Conservation (phyloP, 441 rosid species). For the Bocquillonia castaneifolia region DNA sequence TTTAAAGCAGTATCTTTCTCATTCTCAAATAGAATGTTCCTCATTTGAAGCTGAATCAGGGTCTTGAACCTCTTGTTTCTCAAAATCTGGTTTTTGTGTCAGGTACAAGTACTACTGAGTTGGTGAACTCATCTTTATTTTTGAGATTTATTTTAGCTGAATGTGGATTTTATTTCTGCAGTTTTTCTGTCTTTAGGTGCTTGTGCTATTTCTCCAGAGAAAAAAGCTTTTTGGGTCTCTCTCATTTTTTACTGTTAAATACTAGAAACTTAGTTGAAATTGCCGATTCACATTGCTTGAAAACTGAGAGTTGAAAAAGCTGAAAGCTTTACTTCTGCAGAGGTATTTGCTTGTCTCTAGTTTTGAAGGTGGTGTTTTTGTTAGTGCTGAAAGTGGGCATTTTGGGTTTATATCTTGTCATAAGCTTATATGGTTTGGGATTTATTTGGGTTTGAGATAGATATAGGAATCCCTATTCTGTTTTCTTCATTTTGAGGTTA, state of each 20-base stretch:
- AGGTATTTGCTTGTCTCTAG: constrained; percentile 22
- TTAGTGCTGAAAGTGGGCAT: constrained; percentile 12
- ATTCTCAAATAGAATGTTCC: too few species aligned
- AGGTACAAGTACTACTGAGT: constrained; percentile 21
- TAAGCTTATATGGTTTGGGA: constrained; percentile 20
- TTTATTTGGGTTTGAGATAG: constrained; percentile 26
- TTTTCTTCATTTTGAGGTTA: constrained; percentile 15
- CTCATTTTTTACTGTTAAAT: constrained; percentile 13
- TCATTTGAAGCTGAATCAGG: constrained; percentile 30
- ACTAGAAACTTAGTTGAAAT: constrained; percentile 18
- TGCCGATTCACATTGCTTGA: constrained; percentile 17
- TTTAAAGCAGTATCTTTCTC: constrained; percentile 30
- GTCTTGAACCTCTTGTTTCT: constrained; percentile 25
- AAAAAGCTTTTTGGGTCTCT: constrained; percentile 10
- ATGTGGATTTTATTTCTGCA: constrained; percentile 8
- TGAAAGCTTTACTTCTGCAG: not conserved
- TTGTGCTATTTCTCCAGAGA: constrained; percentile 14
- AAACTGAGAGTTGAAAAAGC: not conserved
- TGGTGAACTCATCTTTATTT: constrained; percentile 18
- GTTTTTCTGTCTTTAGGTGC: constrained; percentile 3
- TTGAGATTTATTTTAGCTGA: constrained; percentile 13
- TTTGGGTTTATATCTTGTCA: constrained; percentile 15
- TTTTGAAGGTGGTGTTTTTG: constrained; percentile 7
- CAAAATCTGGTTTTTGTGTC: constrained; percentile 17
- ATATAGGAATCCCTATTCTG: constrained; percentile 1